phyloP scores from a whole-genome alignment of 2,329 filamentous ascomycete genomes.

The Scedosporium apiospermum region DNA sequence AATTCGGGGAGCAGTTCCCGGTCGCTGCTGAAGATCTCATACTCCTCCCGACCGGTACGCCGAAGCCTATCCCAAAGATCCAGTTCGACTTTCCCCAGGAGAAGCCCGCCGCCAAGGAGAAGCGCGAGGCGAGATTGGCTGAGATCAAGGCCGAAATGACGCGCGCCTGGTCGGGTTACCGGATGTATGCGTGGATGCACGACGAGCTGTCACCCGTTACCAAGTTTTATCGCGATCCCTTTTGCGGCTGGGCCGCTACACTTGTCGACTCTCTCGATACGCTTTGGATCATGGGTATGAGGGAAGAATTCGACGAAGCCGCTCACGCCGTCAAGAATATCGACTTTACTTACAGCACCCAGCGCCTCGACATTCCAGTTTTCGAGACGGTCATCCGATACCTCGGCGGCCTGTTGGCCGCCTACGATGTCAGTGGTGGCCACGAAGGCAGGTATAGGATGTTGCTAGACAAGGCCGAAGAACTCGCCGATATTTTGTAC shows the following conservation, averaged over 20 bases:
- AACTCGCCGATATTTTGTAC: conserved; percentile 73
- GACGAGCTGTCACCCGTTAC: conserved; percentile 75
- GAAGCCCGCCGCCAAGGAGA: conserved; percentile 45
- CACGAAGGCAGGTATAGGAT: conserved; percentile 46
- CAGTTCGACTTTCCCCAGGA: conserved; percentile 67
- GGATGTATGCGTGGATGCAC: conserved; percentile 68
- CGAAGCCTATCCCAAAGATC: conserved; percentile 64
- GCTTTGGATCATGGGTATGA: conserved; percentile 76
- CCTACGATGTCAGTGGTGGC: conserved; percentile 75
- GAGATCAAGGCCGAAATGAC: conserved; percentile 65
- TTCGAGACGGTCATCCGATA: conserved; percentile 93
- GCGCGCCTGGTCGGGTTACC: conserved; percentile 77
- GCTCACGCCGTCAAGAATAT: conserved; percentile 60
- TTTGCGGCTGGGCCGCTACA: conserved; percentile 86
- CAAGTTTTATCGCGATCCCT: conserved; percentile 62
- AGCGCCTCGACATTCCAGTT: conserved; percentile 63
- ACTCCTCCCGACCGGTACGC: conserved; percentile 60
- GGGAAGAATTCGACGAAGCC: conserved; percentile 71
- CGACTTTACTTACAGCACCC: conserved; percentile 67
- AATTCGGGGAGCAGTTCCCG: conserved; percentile 68
- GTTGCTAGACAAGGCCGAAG: conserved; percentile 67
- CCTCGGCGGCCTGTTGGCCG: conserved; percentile 73
- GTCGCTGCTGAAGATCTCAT: conserved; percentile 62
- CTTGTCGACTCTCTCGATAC: conserved; percentile 76
- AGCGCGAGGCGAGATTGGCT: conserved; percentile 54